Base-by-base conservation (phyloP, 208 protist species). In the Balamuthia mandrillaris region DNA sequence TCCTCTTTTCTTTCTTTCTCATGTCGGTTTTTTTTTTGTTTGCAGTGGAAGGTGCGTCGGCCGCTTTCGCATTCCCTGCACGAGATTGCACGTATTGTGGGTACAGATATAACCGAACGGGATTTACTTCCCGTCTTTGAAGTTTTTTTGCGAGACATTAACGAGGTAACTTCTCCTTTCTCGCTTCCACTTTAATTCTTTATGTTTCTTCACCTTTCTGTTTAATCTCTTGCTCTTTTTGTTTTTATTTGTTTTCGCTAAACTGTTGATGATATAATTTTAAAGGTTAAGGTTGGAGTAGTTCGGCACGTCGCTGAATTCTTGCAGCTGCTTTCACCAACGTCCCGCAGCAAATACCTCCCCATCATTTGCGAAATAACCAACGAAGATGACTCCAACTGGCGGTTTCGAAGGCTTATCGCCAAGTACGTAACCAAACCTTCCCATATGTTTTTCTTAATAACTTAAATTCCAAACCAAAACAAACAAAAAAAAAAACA, bases 11-110 rank as follows among this genome's bases (percentile, higher is more conserved):
- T n/a, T n/a, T n/a, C n/a, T n/a, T n/a, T n/a, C n/a, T n/a, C n/a
- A n/a, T n/a, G n/a, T n/a, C n/a, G n/a, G n/a, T n/a, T n/a, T n/a
- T n/a, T n/a, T n/a, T n/a, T n/a, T n/a, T n/a, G n/a, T n/a, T 90
- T 95, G 6, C 93, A 98, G 92, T 97, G 95, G 95, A 97, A 97
- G 89, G 97, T 98, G 58, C 92, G 96, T 86, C 95, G 95, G 87
- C 95, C 95, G 41, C 92, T 98, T 31, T 94, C 96, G 7, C 95
- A 95, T 89, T 97, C 95, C 45, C 89, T 98, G 35, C 97, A 98
- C 90, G 96, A 98, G 88, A 85, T 98, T 52, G 96, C 96, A 6
- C 61, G 83, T 45, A 93, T 98, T 63, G 87, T 98, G 31, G 95
- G 95, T 35, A 90, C 89, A 42, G 93, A 95, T 65, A 84, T 97